Evolutionary conservation across 2,329 filamentous ascomycete species (phyloP).

Genomic region (Thielaviopsis musarum): DNA sequence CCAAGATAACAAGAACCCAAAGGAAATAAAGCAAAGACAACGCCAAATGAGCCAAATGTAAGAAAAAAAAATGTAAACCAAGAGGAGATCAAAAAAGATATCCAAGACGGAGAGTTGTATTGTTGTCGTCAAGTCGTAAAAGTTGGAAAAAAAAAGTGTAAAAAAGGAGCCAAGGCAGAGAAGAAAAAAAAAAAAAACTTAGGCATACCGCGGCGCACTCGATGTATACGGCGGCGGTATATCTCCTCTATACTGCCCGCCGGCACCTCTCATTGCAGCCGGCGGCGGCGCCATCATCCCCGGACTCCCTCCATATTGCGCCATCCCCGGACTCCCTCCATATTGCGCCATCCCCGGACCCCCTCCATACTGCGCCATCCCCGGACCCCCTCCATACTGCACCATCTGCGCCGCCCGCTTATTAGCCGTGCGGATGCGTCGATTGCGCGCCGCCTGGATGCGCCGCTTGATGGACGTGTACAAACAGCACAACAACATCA

Average conservation of each 20-base stretch:
- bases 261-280: background rate
- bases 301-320: too few species aligned
- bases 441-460: background rate
- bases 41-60: too few species aligned
- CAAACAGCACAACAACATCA: conserved; percentile 53
- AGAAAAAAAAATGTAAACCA: too few species aligned
- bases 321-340: background rate
- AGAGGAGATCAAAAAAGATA: too few species aligned
- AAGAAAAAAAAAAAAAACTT: background rate
- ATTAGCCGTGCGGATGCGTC: background rate
- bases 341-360: background rate
- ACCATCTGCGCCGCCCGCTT: background rate
- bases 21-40: too few species aligned
- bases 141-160: background rate
- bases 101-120: background rate
- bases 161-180: background rate
- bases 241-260: background rate
- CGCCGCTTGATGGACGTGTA: conserved; percentile 23
- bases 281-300: background rate
- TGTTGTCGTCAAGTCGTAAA: background rate
- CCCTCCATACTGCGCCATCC: too few species aligned
- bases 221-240: conserved; percentile 7
- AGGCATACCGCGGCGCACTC: conserved; percentile 2
- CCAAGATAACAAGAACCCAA: background rate
- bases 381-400: background rate